phyloP scores from a whole-genome alignment of 225 moss, liverwort and hornwort species.

The Rhytidiadelphus loreus region DNA sequence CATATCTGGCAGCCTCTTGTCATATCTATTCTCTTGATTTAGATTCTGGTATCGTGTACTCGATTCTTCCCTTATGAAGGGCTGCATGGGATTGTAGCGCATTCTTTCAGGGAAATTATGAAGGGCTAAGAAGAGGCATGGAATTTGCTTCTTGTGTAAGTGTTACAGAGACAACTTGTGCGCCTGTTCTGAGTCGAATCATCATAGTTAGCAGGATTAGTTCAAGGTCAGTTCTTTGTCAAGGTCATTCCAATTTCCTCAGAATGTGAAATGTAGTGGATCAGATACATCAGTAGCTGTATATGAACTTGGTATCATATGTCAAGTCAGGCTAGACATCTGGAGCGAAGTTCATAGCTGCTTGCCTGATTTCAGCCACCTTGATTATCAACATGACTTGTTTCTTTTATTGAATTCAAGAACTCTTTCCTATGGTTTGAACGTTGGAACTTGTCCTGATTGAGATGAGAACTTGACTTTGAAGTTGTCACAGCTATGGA shows the following conservation, averaged over 20 bases:
- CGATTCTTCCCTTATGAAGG: background rate
- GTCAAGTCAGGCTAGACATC: background rate
- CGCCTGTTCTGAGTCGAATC: background rate
- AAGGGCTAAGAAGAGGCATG: background rate
- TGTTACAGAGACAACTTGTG: background rate
- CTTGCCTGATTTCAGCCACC: background rate
- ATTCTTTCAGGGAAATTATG: background rate
- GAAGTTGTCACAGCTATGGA: background rate
- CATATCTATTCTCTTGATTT: slow-evolving; percentile 8
- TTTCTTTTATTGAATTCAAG: background rate
- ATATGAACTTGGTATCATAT: background rate
- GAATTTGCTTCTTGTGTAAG: background rate
- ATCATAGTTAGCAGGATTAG: background rate
- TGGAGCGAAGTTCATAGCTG: background rate
- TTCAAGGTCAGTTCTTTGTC: background rate
- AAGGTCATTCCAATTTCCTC: background rate
- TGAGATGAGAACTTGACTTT: background rate
- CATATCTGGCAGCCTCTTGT: background rate
- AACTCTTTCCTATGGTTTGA: background rate
- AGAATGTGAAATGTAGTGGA: background rate
- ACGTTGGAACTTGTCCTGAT: background rate
- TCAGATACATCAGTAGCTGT: background rate
- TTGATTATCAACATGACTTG: background rate
- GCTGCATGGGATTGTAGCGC: background rate
- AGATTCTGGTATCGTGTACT: slow-evolving; percentile 12